Conservation (phyloP, 2,329 filamentous ascomycete genomes). For the Claviceps arundinis region DNA sequence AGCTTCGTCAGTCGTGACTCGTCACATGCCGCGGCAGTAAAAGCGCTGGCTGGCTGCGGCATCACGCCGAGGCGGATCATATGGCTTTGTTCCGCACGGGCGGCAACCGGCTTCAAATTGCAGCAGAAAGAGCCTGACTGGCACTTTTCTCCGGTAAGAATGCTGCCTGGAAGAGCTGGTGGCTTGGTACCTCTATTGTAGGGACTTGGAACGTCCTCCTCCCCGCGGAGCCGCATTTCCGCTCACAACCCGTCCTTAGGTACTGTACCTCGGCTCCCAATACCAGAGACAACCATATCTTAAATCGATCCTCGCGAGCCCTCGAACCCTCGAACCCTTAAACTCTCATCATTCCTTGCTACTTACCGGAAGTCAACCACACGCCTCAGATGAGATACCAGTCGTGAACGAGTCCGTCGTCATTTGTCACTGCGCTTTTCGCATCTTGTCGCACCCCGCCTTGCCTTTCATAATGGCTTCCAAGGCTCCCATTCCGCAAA, state of each 20-base stretch:
- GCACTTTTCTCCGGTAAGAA: neutral
- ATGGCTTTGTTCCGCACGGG: constrained; percentile 1
- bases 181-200: neutral
- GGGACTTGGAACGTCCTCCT: neutral
- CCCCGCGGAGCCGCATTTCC: neutral
- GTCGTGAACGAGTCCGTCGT: neutral
- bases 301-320: neutral
- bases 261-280: constrained; percentile 4
- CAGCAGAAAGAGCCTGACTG: neutral
- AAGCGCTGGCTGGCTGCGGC: neutral
- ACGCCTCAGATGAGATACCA: neutral
- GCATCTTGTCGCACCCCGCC: neutral
- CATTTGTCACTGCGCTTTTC: neutral
- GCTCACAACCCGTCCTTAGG: neutral
- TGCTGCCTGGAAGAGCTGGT: neutral
- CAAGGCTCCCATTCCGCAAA: constrained; percentile 62
- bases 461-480: constrained; percentile 20
- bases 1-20: no score
- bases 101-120: neutral
- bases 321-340: neutral
- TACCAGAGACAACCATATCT: neutral
- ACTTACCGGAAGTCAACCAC: no score
- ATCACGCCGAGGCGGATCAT: neutral
- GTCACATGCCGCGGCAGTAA: constrained; percentile 1
- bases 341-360: neutral